Base-by-base conservation (phyloP, 2,329 filamentous ascomycete species). In the Aureobasidium sp. region DNA sequence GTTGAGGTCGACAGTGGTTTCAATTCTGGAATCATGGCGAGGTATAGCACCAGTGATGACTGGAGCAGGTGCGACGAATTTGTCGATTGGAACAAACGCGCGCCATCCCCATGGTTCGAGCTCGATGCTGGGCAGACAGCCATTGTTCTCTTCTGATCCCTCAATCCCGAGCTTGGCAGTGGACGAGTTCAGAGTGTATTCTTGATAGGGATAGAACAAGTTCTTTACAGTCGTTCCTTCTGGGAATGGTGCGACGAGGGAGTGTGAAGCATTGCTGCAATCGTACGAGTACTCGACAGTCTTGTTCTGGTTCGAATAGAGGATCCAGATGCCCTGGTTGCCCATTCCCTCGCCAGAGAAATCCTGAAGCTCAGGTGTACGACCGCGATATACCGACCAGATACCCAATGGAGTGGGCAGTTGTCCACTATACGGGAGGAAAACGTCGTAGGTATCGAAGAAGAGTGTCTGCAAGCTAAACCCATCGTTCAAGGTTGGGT, bases 21-120 rank as follows among this genome's bases (percentile, higher is more conserved):
- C 63, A 5, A 86, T 68, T 3, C 83, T 80, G 2, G 72, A 70
- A 67, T 88, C 85, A 66, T 88, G 85, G 2, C 84, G 83, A 5
- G 85, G 85, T 2, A 74, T 68, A 65, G 87, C 83, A 37, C 77
- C 78, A 11, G 84, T 87, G 65, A 87, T 79, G 71, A 83, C 79
- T 0, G 85, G 84, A 2, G 75, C 74, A 6, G 83, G 81, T 11
- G 71, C 68, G 13, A 78, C 70, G 71, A 80, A 87, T 29, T 72
- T 73, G 0, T 75, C 73, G 34, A 76, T 75, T 0, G 81, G 82
- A 1, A 87, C 83, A 66, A 84, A 85, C 11, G 83, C 82, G 58
- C 81, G 81, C 72, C 81, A 87, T 36, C 81, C 83, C 67, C 79
- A 88, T 0, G 79, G 72, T 3, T 76, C 71, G 73, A 87, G 74